Conservation (phyloP, 371 early-diverging fungal genomes). For the Nosema bombycis region DNA sequence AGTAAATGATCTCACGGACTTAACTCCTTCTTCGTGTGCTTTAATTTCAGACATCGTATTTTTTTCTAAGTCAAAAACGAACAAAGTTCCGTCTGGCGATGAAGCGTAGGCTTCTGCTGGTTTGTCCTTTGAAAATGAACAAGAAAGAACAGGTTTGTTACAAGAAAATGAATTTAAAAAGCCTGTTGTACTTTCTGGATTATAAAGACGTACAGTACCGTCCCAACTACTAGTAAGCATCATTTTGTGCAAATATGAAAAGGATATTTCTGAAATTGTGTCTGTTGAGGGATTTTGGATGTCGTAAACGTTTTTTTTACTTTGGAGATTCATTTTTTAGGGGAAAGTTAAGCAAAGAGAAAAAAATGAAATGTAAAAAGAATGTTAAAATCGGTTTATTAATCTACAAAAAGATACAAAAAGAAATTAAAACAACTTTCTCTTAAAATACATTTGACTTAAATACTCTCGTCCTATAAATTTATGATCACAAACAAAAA, state of each 20-base stretch:
- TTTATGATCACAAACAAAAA: too few relatives aligned
- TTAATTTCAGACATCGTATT: slow-evolving; percentile 26
- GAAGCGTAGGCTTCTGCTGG: slow-evolving; percentile 47
- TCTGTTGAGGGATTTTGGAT: slow-evolving; percentile 59
- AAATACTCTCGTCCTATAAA: too few relatives aligned
- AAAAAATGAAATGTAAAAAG: neutral
- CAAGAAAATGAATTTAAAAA: slow-evolving; percentile 28
- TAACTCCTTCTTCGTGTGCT: slow-evolving; percentile 58
- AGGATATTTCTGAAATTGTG: slow-evolving; percentile 57
- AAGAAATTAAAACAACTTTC: too few relatives aligned
- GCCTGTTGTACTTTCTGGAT: neutral
- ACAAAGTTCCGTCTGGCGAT: slow-evolving; percentile 58
- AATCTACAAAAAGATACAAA: too few relatives aligned
- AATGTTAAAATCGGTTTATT: too few relatives aligned
- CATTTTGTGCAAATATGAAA: slow-evolving; percentile 39
- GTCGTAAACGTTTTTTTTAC: slow-evolving; percentile 23
- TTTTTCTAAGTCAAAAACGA: slow-evolving; percentile 46
- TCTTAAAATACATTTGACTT: too few relatives aligned
- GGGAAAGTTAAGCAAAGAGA: slow-evolving; percentile 20
- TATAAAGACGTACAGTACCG: slow-evolving; percentile 52
- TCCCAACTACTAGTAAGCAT: slow-evolving; percentile 64
- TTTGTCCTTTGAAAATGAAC: slow-evolving; percentile 53
- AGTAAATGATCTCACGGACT: slow-evolving; percentile 35
- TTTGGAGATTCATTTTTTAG: slow-evolving; percentile 22
- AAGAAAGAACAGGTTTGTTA: slow-evolving; percentile 58